Percentiles rank a stretch among this genome's conserved stretches.
These are phyloP conservation scores for Didymella pomorum DNA, from an alignment of 2,329 filamentous ascomycete species.

Conservation along the genomic window DNA sequence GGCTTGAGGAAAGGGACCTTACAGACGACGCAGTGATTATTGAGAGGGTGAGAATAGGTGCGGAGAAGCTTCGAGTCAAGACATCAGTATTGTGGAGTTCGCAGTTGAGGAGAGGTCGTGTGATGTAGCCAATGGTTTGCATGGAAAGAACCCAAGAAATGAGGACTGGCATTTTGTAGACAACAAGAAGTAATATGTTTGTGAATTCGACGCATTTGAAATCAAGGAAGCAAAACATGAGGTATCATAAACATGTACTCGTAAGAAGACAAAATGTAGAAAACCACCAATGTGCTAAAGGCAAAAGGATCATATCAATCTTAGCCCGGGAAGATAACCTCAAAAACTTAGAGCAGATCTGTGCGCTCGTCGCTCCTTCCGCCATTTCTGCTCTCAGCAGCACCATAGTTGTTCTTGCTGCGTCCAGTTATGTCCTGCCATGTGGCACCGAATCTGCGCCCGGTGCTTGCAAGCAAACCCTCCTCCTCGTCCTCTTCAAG, in stretches of 20 bases:
- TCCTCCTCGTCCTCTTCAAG: constrained; percentile 94
- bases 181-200: not conserved
- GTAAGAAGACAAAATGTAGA: not conserved
- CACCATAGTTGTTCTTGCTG: constrained; percentile 47
- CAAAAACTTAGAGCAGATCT: not conserved
- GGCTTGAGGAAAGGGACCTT: too few species aligned
- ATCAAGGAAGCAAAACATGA: not conserved
- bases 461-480: constrained; percentile 83
- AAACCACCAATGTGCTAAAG: not conserved
- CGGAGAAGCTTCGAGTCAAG: too few species aligned
- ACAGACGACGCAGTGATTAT: too few species aligned
- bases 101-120: too few species aligned
- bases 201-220: not conserved
- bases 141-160: too few species aligned
- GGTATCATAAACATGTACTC: constrained; percentile 15
- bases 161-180: too few species aligned
- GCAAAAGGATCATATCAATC: not conserved
- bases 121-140: too few species aligned
- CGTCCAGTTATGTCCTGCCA: constrained; percentile 86
- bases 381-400: constrained; percentile 37
- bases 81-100: too few species aligned
- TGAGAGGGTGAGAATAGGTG: too few species aligned
- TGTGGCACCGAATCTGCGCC: constrained; percentile 80
- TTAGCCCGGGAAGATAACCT: not conserved
- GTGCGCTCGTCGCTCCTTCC: constrained; percentile 24